Base-by-base conservation (phyloP, 371 early-diverging fungal species). In the Lichtheimia hyalospora region DNA sequence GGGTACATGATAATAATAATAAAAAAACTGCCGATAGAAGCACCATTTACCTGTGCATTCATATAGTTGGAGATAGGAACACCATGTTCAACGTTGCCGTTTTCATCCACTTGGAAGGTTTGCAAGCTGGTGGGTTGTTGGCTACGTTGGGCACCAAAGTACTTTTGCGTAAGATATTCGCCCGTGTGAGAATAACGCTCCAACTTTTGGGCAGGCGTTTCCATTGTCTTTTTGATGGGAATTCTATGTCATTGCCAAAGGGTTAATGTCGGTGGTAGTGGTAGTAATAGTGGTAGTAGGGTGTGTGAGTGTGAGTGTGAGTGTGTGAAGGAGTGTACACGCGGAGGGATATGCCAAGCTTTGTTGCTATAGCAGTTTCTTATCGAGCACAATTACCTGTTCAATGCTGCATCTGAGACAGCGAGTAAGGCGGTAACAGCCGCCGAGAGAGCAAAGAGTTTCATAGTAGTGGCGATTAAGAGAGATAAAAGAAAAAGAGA, bases 31-130 rank as follows among this genome's bases (percentile, higher is more conserved):
- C 54, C 54, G 54, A 41, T 16, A 18, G 6, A 0, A n/a, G 16
- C 6, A 1, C 44, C 12, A 10, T 39, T 34, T 76, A 87, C 87
- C 82, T 96, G 97, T 23, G 97, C 97, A 69, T 98, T 96, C 92
- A 94, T 88, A 66, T 89, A 97, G 86, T 97, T 93, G 52, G 91
- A 88, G 41, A 94, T 83, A 28, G 97, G 94, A 14, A 96, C 91
- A 51, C 92, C 91, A 67, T 91, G 90, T n/a, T 86, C 67, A 13
- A 61, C 61, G 5, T 34, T 25, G 41, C 61, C 61, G 40, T 61
- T 55, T 40, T 54, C 39, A 44, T 49, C 61, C 14, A 61, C 61
- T 49, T 61, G 55, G 49, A 54, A 61, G 7, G 61, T 53, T 73
- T 58, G 87, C 89, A 43, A 77, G 63, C 54, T 25, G 18, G 40